These are phyloP conservation scores for Whalleya microplaca DNA, from an alignment of 2,329 filamentous ascomycete genomes.

Conservation along the genomic window DNA sequence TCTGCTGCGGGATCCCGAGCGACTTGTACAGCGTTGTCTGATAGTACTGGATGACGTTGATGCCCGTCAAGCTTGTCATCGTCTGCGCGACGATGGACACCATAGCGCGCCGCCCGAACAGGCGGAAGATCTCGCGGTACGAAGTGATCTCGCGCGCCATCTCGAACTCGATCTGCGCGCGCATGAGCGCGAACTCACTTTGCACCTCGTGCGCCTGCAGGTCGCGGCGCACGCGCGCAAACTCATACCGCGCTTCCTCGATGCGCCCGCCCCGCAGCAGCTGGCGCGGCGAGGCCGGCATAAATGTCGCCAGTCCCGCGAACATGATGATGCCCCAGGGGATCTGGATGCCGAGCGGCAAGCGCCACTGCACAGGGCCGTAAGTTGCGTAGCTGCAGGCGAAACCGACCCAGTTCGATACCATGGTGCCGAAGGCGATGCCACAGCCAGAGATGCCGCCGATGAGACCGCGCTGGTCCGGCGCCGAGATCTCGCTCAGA, in stretches of 20 bases:
- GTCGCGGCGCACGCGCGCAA: slow-evolving; percentile 51
- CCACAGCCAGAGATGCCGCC: slow-evolving; percentile 58
- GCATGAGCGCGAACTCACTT: slow-evolving; percentile 59
- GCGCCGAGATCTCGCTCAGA: slow-evolving; percentile 56
- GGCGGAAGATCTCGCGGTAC: slow-evolving; percentile 53
- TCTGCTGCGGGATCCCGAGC: slow-evolving; percentile 52
- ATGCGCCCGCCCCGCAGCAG: slow-evolving; percentile 53
- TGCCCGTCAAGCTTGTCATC: slow-evolving; percentile 59
- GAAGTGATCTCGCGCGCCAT: slow-evolving; percentile 58
- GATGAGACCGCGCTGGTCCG: slow-evolving; percentile 53
- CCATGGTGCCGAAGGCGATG: slow-evolving; percentile 59
- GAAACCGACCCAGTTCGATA: slow-evolving; percentile 61
- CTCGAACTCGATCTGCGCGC: slow-evolving; percentile 59
- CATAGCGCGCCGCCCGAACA: slow-evolving; percentile 55
- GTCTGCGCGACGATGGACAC: slow-evolving; percentile 61
- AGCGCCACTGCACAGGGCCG: slow-evolving; percentile 56
- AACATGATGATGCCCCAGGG: slow-evolving; percentile 61
- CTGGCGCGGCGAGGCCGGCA: slow-evolving; percentile 59
- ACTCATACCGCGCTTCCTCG: slow-evolving; percentile 52
- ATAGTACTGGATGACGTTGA: slow-evolving; percentile 58
- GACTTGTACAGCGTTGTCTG: slow-evolving; percentile 59
- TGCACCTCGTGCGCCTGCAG: slow-evolving; percentile 47
- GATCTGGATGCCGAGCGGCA: slow-evolving; percentile 58
- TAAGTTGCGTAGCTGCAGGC: slow-evolving; percentile 58
- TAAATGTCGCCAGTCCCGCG: slow-evolving; percentile 56